These are phyloP conservation scores for Penicillium angulare DNA, from an alignment of 495 filamentous ascomycete genomes.

Conservation along the genomic window DNA sequence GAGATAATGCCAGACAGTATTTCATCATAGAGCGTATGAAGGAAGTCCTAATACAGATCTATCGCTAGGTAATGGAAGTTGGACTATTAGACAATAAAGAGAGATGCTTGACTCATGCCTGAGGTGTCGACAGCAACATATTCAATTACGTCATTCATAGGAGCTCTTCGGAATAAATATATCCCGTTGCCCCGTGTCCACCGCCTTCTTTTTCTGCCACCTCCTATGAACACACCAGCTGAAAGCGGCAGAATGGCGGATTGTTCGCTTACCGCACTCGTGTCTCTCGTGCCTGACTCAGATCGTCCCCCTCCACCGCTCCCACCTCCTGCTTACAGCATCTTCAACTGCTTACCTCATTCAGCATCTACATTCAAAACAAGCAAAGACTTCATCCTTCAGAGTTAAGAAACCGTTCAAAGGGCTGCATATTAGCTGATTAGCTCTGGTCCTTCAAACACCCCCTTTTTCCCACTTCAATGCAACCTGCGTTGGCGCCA, in stretches of 20 bases:
- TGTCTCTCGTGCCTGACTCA: constrained; percentile 1
- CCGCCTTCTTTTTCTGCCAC: no score
- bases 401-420: no score
- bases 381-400: constrained; percentile 13
- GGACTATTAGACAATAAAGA: no score
- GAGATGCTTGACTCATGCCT: no score
- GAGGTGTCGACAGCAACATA: no score
- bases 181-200: no score
- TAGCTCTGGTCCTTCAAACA: constrained; percentile 5
- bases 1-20: no score
- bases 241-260: neutral
- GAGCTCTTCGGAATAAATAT: no score
- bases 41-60: no score
- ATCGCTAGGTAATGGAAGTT: no score
- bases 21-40: no score
- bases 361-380: constrained; percentile 16
- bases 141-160: no score
- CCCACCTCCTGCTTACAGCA: constrained; percentile 27
- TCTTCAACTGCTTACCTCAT: constrained; percentile 46
- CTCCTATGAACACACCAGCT: neutral
- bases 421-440: constrained; percentile 1
- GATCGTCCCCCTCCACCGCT: neutral
- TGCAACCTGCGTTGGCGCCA: constrained; percentile 58
- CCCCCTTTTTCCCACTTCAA: constrained; percentile 23
- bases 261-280: neutral